Evolutionary conservation across 2,329 filamentous ascomycete species (phyloP).

Genomic region (Huntiella abstrusa): DNA sequence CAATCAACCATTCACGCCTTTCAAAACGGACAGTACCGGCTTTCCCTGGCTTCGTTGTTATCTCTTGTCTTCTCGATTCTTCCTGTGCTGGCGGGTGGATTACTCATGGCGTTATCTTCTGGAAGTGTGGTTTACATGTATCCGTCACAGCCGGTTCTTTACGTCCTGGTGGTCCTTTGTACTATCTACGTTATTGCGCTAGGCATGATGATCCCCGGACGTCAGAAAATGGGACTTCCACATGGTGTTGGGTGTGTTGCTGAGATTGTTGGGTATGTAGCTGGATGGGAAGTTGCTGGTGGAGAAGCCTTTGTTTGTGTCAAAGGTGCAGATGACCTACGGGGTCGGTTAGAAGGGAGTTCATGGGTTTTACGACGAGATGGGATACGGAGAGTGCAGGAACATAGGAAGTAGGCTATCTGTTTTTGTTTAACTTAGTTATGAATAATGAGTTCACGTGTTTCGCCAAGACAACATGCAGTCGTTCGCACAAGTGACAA

Average conservation of each 20-base stretch:
- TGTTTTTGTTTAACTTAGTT: no score
- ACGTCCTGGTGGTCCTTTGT: constrained; percentile 52
- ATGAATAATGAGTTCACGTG: no score
- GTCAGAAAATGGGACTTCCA: constrained; percentile 46
- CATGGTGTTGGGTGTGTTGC: constrained; percentile 55
- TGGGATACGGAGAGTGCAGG: constrained; percentile 26
- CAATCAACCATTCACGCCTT: constrained; percentile 38
- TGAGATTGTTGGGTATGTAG: constrained; percentile 60
- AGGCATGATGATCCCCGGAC: constrained; percentile 38
- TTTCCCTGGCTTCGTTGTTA: constrained; percentile 41
- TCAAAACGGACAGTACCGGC: constrained; percentile 43
- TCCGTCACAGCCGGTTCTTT: constrained; percentile 54
- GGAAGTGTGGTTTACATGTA: constrained; percentile 40
- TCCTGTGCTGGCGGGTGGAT: constrained; percentile 47
- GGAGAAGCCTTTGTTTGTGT: constrained; percentile 58
- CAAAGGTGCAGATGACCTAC: constrained; percentile 47
- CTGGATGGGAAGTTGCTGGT: constrained; percentile 49
- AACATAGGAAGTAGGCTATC: background rate
- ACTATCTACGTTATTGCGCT: constrained; percentile 50
- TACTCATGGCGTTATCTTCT: constrained; percentile 56
- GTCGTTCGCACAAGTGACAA: no score
- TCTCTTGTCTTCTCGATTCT: constrained; percentile 41
- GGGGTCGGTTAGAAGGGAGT: constrained; percentile 37
- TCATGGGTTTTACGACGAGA: constrained; percentile 32
- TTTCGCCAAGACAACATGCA: no score